Evolutionary conservation across 108 stramenopile species (phyloP).

Genomic region (Cyclotella sp.): DNA sequence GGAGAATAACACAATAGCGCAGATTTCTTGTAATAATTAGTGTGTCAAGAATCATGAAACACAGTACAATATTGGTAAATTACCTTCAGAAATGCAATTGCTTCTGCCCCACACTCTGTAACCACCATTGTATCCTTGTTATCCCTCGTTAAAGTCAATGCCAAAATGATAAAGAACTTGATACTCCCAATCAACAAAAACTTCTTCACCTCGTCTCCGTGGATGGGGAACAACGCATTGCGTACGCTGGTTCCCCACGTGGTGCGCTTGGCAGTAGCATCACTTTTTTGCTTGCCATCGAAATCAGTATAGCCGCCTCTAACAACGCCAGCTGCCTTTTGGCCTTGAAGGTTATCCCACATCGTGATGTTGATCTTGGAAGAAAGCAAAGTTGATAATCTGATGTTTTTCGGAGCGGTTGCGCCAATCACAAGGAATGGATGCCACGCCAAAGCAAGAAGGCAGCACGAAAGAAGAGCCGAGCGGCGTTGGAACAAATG

Average conservation of each 20-base stretch:
- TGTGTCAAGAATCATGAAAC: background rate
- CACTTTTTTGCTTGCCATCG: background rate
- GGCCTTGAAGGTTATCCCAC: background rate
- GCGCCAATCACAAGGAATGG: background rate
- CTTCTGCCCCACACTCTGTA: conserved; percentile 96
- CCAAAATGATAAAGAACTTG: conserved; percentile 96
- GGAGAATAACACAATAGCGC: conserved; percentile 34
- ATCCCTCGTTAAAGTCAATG: conserved; percentile 93
- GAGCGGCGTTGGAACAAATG: background rate
- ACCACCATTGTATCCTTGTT: conserved; percentile 97
- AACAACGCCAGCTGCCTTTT: background rate
- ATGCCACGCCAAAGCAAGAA: background rate
- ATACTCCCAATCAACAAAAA: conserved; percentile 91
- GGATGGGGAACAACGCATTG: conserved; percentile 85
- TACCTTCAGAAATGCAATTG: conserved; percentile 93
- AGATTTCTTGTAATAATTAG: background rate
- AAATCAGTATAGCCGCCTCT: background rate
- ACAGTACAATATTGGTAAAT: conserved; percentile 13
- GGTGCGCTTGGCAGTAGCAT: background rate
- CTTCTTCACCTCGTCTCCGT: conserved; percentile 88
- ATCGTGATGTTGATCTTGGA: background rate
- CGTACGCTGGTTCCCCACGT: background rate
- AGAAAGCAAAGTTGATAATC: background rate
- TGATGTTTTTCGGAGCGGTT: background rate
- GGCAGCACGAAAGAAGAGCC: background rate